phyloP scores from a whole-genome alignment of 495 filamentous ascomycete genomes.

The Diplogelasinospora grovesii region DNA sequence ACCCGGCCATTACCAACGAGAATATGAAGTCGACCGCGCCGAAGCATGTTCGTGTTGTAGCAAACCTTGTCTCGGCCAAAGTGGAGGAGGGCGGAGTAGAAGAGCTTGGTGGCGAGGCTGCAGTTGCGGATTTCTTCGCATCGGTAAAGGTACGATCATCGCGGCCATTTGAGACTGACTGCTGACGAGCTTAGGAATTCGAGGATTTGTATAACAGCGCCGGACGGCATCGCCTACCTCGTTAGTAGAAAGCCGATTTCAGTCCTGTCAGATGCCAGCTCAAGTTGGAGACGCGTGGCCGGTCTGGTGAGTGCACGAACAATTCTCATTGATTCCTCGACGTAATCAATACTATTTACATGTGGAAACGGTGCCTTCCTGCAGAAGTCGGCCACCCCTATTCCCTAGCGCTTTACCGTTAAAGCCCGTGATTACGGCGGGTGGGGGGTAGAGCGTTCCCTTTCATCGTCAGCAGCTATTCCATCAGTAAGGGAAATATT shows the following conservation, averaged over 20 bases:
- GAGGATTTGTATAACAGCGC: constrained; percentile 5
- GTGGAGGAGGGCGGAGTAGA: constrained; percentile 3
- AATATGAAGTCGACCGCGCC: constrained; percentile 13
- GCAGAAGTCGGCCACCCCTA: too few species aligned
- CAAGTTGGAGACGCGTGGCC: too few species aligned
- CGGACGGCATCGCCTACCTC: constrained; percentile 1
- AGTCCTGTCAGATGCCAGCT: too few species aligned
- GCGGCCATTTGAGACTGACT: background rate
- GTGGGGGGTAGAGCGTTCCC: too few species aligned
- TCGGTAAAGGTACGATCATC: constrained; percentile 4
- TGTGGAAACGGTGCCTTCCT: too few species aligned
- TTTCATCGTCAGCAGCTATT: too few species aligned
- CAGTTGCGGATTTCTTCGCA: constrained; percentile 5
- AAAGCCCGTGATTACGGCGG: too few species aligned
- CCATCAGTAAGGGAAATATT: too few species aligned
- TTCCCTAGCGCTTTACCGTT: too few species aligned
- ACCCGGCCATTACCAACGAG: constrained; percentile 15
- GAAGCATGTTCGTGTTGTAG: constrained; percentile 10
- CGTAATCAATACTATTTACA: too few species aligned
- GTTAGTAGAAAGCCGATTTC: constrained; percentile 6
- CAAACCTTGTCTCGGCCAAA: constrained; percentile 5
- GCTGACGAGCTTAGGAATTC: constrained; percentile 6
- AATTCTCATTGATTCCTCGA: too few species aligned
- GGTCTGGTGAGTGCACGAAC: too few species aligned
- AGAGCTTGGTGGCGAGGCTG: constrained; percentile 10